Base-by-base conservation (phyloP, 768 basidiomycete genomes). In the Kwoniella bestiolae region DNA sequence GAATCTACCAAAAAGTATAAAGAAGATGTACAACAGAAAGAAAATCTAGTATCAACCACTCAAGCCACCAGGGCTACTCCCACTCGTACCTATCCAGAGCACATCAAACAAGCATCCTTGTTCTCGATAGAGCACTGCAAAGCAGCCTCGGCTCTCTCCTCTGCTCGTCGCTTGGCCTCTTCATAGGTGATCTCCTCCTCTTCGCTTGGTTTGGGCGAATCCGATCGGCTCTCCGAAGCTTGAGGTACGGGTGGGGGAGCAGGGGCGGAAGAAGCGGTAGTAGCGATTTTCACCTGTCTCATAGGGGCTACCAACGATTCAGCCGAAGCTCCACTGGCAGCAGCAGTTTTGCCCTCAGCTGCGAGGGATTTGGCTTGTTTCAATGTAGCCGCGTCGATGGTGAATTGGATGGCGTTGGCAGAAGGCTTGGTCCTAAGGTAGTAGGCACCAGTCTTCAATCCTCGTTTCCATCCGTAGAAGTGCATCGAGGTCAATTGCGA, bases 381-480 rank as follows among this genome's bases (percentile, higher is more conserved):
- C 62, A 95, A 83, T 57, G 91, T 82, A 38, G 83, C 86, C 80
- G 91, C 89, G 80, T 95, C 94, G 65, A 98, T 87, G 9, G 96
- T 99, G 84, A 99, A 97, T 83, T 99, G 93, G 80, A 95, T 94
- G 56, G 96, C 96, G 76, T 92, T 90, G 12, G 92, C 91, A 8
- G 94, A 94, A 4, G 96, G 92, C 57, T 92, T 87, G 21, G 96
- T 97, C 60, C 96, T 88, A 55, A 99, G 86, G 82, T 99, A 98
- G 83, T 84, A 84, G 91, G 95, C 94, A 72, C 95, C 96, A 0
- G 96, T 99, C 87, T 99, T 99, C 77, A 99, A 83, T 34, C 96
- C 96, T 83, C 92, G 92, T 86, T 95, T 95, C 96, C 96, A 98
- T n/a, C 94, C 96, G 79, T 97, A 97, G 85, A 77, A 73, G 72